Evolutionary conservation across 192 early-diverging fungal species (phyloP), one percentile per base, ranked within the genome.

Genomic region (Linnemannia exigua): DNA sequence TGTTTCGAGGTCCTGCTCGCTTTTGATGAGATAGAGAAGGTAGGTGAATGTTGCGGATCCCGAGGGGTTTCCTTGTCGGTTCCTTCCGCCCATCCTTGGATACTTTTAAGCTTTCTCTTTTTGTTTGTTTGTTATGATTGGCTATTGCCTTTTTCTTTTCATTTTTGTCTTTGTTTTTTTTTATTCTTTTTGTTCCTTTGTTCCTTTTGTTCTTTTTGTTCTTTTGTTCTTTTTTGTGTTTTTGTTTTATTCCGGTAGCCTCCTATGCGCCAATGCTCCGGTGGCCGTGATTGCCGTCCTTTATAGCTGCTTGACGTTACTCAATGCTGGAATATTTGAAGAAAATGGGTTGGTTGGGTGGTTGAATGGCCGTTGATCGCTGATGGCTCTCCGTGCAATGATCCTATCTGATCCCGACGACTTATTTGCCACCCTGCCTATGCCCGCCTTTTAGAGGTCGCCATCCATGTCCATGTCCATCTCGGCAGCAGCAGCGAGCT

Each of bases 401-500:
- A 63, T 15, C 28, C 58, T 25, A 11, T 25, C n/a, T n/a, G 11
- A 44, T 44, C 41, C 41, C 9, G 41, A 9, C 41, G 41, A 44
- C 3, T 44, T 61, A n/a, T n/a, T n/a, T n/a, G n/a, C 58, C 58
- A 25, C 5, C 22, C 19, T 25, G 58, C 58, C 28, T 17, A 5
- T 61, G 9, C 36, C 3, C 20, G 67, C 20, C 36, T 1, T n/a
- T 17, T 28, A 48, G 15, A 41, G 36, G 19, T 70, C 38, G 37
- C 37, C 38, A 16, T 81, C 72, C 82, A 84, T 84, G 66, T 79
- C 83, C 73, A 86, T 76, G 19, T 86, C 83, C 83, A 86, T 86
- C 66, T 86, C 83, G 0, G 67, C 68, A 16, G 50, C 79, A n/a
- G 77, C 54, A 15, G 38, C 44, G 7, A 22, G 44, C 31, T 77